A percentile compares a stretch with the other conserved stretches of the same genome.
Conservation (phyloP, 306 rosid genomes). For the Begonia fuchsioides region DNA sequence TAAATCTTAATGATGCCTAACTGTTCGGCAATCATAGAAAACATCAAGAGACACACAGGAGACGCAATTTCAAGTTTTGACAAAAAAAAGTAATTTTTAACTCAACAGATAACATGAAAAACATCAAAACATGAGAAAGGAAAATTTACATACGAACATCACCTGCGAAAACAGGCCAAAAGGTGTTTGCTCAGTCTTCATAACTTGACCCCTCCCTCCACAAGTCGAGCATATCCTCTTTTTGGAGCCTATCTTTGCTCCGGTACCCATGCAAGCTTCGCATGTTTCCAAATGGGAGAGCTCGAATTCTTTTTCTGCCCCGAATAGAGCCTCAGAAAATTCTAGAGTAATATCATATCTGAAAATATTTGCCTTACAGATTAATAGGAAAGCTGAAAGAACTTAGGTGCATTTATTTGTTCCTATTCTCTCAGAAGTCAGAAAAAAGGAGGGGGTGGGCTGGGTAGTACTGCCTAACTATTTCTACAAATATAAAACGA, state of each 20-base stretch:
- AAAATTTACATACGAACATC: slow-evolving; percentile 6
- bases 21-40: too few relatives aligned
- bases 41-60: too few relatives aligned
- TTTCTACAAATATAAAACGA: too few relatives aligned
- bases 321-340: slow-evolving; percentile 83
- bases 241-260: slow-evolving; percentile 75
- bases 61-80: too few relatives aligned
- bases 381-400: slow-evolving; percentile 13
- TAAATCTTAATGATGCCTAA: too few relatives aligned
- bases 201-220: slow-evolving; percentile 99
- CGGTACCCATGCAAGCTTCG: slow-evolving; percentile 77
- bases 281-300: slow-evolving; percentile 95
- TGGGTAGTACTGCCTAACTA: too few relatives aligned
- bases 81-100: not conserved
- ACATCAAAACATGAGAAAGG: slow-evolving; percentile 6
- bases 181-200: slow-evolving; percentile 99
- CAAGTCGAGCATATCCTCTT: slow-evolving; percentile 87
- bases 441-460: too few relatives aligned
- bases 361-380: slow-evolving; percentile 26
- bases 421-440: too few relatives aligned
- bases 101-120: slow-evolving; percentile 7
- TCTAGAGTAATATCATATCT: slow-evolving; percentile 79
- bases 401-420: too few relatives aligned
- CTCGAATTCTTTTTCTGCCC: slow-evolving; percentile 82
- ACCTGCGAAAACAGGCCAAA: slow-evolving; percentile 99